These are phyloP conservation scores for Fonsecaea erecta DNA, from an alignment of 2,329 filamentous ascomycete genomes.

Conservation along the genomic window DNA sequence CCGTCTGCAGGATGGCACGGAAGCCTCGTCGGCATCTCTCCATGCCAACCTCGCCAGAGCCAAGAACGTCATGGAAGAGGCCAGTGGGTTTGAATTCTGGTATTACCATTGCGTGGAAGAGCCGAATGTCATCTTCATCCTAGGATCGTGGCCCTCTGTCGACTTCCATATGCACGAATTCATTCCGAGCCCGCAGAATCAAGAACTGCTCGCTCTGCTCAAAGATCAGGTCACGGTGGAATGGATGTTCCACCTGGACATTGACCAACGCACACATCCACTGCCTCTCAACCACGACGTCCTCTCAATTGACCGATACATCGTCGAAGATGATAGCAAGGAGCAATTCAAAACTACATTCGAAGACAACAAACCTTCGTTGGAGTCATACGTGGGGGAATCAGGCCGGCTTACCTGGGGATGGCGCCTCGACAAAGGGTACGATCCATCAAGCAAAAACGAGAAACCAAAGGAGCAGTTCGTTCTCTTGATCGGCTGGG, in stretches of 20 bases:
- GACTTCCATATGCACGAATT: slow-evolving; percentile 50
- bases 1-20: slow-evolving; percentile 41
- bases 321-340: slow-evolving; percentile 21
- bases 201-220: slow-evolving; percentile 45
- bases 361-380: slow-evolving; percentile 11
- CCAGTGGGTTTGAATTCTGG: slow-evolving; percentile 45
- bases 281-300: slow-evolving; percentile 15
- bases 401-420: slow-evolving; percentile 43
- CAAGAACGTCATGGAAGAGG: slow-evolving; percentile 45
- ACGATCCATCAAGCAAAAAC: slow-evolving; percentile 22
- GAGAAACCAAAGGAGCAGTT: slow-evolving; percentile 46
- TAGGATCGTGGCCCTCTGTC: slow-evolving; percentile 54
- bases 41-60: slow-evolving; percentile 44
- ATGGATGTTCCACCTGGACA: slow-evolving; percentile 52
- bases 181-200: slow-evolving; percentile 50
- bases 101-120: slow-evolving; percentile 53
- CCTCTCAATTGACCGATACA: slow-evolving; percentile 25
- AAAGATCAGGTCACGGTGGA: slow-evolving; percentile 47
- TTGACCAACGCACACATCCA: slow-evolving; percentile 37
- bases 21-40: slow-evolving; percentile 36
- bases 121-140: slow-evolving; percentile 48
- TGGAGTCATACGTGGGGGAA: slow-evolving; percentile 35
- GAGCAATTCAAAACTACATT: slow-evolving; percentile 18
- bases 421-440: slow-evolving; percentile 47
- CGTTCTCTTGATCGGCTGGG: slow-evolving; percentile 50